Conservation (phyloP, 2,329 filamentous ascomycete genomes). For the Xenoacremonium recifei region DNA sequence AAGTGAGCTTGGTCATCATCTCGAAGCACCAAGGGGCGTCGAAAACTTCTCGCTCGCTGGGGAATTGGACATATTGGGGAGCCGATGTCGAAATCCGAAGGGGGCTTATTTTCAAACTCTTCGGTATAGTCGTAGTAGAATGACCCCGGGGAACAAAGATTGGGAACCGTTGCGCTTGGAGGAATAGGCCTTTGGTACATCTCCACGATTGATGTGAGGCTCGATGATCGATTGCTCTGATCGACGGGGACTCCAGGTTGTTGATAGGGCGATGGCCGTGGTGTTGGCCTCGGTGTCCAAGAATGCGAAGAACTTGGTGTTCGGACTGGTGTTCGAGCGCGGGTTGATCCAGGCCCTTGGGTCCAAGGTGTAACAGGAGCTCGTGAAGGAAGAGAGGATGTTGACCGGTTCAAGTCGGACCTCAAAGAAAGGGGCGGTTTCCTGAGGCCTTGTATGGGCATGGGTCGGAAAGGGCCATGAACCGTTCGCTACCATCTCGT, state of each 20-base stretch:
- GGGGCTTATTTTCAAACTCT: constrained; percentile 40
- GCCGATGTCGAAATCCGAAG: constrained; percentile 11
- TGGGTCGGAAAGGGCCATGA: constrained; percentile 41
- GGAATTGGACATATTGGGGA: constrained; percentile 32
- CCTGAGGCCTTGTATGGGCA: constrained; percentile 32
- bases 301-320: constrained; percentile 36
- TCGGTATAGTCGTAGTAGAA: constrained; percentile 56
- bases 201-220: constrained; percentile 49
- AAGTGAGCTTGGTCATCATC: constrained; percentile 16
- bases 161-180: constrained; percentile 24
- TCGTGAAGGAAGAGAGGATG: constrained; percentile 35
- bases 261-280: too few relatives aligned
- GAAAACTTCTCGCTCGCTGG: constrained; percentile 20
- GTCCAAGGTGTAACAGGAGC: constrained; percentile 26
- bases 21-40: constrained; percentile 25
- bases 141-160: constrained; percentile 31
- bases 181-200: constrained; percentile 39
- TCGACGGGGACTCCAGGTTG: constrained; percentile 35
- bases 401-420: constrained; percentile 40
- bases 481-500: constrained; percentile 39
- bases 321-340: too few relatives aligned
- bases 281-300: constrained; percentile 25
- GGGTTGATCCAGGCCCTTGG: constrained; percentile 16
- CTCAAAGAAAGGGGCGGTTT: constrained; percentile 40
- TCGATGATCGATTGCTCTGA: constrained; percentile 42